Evolutionary conservation across 1,284 basidiomycete species (phyloP).

Genomic region (Vanrija humicola): DNA sequence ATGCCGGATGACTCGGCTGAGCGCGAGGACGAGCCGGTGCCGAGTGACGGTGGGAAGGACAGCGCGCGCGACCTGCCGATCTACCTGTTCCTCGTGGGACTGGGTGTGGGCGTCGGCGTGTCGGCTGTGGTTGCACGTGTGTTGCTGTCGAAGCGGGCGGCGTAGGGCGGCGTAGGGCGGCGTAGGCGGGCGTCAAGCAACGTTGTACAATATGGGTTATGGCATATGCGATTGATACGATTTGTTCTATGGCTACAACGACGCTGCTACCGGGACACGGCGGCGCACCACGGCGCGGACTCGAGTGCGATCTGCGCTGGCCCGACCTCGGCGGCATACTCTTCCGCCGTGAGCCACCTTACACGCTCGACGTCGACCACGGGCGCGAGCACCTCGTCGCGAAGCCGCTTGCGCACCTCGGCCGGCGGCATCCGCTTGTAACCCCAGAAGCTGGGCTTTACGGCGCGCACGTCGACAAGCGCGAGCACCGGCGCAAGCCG

Average conservation of each 20-base stretch:
- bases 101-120: slow-evolving; percentile 14
- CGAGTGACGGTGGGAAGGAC: background rate
- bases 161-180: too few relatives aligned
- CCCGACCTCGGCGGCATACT: too few relatives aligned
- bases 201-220: slow-evolving; percentile 1
- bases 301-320: too few relatives aligned
- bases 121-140: slow-evolving; percentile 9
- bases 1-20: background rate
- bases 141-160: background rate
- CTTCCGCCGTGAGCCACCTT: too few relatives aligned
- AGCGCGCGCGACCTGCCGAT: slow-evolving; percentile 8
- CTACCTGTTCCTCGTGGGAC: slow-evolving; percentile 14
- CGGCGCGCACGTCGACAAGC: too few relatives aligned
- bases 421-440: too few relatives aligned
- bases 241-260: background rate
- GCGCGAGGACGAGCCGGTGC: background rate
- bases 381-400: too few relatives aligned
- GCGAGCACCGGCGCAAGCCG: background rate
- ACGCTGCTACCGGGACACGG: too few relatives aligned
- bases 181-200: background rate
- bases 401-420: too few relatives aligned
- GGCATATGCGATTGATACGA: background rate
- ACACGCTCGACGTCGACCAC: too few relatives aligned
- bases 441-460: too few relatives aligned
- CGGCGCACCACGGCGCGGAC: too few relatives aligned